Conservation (phyloP, 257 asterid genomes). For the Penstemon newberryi region DNA sequence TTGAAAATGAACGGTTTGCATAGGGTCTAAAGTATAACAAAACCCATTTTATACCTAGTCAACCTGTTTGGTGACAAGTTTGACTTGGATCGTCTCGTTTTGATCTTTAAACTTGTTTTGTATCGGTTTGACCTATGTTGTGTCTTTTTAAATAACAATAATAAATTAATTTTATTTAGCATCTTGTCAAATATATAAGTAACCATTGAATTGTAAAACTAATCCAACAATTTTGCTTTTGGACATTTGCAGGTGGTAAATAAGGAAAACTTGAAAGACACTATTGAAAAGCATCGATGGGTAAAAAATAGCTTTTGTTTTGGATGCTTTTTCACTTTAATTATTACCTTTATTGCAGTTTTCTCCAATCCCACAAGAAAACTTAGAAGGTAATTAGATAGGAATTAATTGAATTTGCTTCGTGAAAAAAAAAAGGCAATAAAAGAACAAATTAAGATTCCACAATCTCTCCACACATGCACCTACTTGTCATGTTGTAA, state of each 20-base stretch:
- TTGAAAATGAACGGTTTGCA: no score
- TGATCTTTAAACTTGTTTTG: no score
- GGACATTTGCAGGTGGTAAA: slow-evolving; percentile 38
- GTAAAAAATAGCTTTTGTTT: slow-evolving; percentile 27
- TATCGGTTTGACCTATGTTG: no score
- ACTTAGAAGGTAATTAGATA: neutral
- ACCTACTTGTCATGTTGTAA: slow-evolving; percentile 24
- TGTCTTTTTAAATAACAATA: no score
- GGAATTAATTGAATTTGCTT: neutral
- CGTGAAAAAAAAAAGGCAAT: neutral
- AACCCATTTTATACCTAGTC: no score
- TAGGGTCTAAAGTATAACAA: no score
- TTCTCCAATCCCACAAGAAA: neutral
- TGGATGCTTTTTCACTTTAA: slow-evolving; percentile 7
- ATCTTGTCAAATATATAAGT: neutral
- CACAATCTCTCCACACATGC: slow-evolving; percentile 21
- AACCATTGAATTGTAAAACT: neutral
- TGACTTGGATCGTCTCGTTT: no score
- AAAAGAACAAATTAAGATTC: slow-evolving; percentile 10
- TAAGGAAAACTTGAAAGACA: slow-evolving; percentile 23
- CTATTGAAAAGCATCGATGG: slow-evolving; percentile 16
- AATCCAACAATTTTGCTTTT: neutral
- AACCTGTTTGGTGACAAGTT: no score
- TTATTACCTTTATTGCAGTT: neutral
- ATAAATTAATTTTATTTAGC: no score